Evolutionary conservation across 257 asterid species (phyloP).

Genomic region (Solanum sejunctum): DNA sequence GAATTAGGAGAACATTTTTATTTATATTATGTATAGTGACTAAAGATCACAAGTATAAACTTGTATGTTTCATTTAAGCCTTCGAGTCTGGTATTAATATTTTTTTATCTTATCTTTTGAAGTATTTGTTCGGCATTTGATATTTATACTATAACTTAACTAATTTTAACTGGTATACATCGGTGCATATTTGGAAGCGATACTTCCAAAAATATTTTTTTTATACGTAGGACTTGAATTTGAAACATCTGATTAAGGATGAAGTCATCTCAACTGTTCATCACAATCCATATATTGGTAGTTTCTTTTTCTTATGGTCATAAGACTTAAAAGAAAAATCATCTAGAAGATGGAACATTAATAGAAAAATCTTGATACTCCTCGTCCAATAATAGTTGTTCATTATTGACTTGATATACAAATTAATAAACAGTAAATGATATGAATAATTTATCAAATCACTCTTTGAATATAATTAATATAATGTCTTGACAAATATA

Average conservation of each 20-base stretch:
- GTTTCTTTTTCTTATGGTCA: neutral
- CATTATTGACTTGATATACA: too few species aligned
- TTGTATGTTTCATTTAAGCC: neutral
- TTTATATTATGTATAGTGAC: neutral
- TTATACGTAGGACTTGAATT: neutral
- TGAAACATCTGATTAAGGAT: neutral
- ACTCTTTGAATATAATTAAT: too few species aligned
- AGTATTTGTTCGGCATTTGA: neutral
- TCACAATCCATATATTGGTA: neutral
- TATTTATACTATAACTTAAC: neutral
- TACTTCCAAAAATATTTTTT: neutral
- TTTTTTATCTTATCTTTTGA: neutral
- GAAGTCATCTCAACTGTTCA: neutral
- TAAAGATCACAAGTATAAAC: neutral
- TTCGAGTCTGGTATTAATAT: neutral
- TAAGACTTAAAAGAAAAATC: neutral
- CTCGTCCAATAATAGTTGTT: too few species aligned
- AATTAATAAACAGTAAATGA: too few species aligned
- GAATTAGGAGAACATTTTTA: neutral
- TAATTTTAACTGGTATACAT: neutral
- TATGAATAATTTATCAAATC: too few species aligned
- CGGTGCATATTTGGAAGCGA: too few species aligned
- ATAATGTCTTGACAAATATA: too few species aligned
- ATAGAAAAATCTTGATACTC: neutral
- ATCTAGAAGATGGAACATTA: neutral